Evolutionary conservation across 2,329 filamentous ascomycete species (phyloP).

Genomic region (Ascochyta pisi): DNA sequence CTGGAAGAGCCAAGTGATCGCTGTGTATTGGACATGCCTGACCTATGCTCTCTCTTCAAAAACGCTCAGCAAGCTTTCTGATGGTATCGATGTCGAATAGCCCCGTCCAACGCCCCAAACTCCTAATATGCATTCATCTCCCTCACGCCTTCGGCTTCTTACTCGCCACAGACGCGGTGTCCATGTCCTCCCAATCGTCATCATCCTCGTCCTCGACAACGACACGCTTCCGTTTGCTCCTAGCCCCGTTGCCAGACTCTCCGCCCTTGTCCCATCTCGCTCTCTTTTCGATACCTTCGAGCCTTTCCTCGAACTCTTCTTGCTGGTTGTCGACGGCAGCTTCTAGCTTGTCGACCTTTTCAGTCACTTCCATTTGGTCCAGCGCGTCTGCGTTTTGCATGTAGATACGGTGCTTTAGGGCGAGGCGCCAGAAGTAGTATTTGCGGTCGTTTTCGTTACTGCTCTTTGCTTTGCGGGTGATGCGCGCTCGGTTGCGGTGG

Average conservation of each 20-base stretch:
- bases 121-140: not conserved
- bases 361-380: constrained; percentile 70
- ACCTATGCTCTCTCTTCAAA: too few species aligned
- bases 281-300: constrained; percentile 57
- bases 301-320: constrained; percentile 73
- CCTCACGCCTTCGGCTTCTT: constrained; percentile 26
- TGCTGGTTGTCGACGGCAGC: constrained; percentile 72
- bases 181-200: constrained; percentile 46
- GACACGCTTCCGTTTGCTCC: constrained; percentile 45
- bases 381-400: constrained; percentile 75
- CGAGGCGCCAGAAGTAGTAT: constrained; percentile 74
- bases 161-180: constrained; percentile 28
- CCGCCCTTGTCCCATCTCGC: constrained; percentile 31
- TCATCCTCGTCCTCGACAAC: constrained; percentile 50
- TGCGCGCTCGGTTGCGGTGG: constrained; percentile 57
- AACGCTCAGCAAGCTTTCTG: not conserved
- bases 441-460: constrained; percentile 66
- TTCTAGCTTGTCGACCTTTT: constrained; percentile 75
- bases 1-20: too few species aligned
- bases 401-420: constrained; percentile 80
- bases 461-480: constrained; percentile 53
- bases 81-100: constrained; percentile 9
- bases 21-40: too few species aligned
- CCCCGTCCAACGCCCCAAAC: constrained; percentile 6
- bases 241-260: constrained; percentile 21